Evolutionary conservation across 768 basidiomycete species (phyloP), one percentile per base, ranked within the genome.

Genomic region (Tephrocybe sp.): DNA sequence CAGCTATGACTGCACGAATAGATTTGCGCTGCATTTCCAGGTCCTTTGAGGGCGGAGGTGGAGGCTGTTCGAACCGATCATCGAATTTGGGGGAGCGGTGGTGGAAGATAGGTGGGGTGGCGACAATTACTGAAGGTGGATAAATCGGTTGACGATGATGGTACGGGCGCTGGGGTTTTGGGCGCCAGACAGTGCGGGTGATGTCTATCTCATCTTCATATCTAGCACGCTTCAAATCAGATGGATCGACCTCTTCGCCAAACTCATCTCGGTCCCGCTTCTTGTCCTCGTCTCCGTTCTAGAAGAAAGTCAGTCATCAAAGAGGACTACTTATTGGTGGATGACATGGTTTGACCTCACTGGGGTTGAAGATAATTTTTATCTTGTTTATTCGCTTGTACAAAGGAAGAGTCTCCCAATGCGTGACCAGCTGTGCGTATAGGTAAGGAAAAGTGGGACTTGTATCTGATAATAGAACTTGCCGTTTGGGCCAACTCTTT

Each of bases 381-480:
- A 63, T 63, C 64, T 91, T 90, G 14, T 93, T 90, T 80, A 97
- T 96, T 59, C 92, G 83, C 66, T 87, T 95, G 23, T 81, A 87
- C n/a, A 82, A 65, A 25, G 85, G 84, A 38, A 98, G 75, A 2
- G 76, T 75, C 17, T 80, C 78, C 96, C 96, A 99, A 50, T 88
- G 79, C 11, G 81, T 81, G 7, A 95, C 70, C 3, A 98, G 75
- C 89, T 94, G 56, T 30, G 21, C 17, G 9, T 3, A 8, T 15
- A 14, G 20, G 14, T 30, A 20, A 32, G 23, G 44, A 48, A 18
- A 33, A 33, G 36, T 34, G 47, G 44, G 14, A 10, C 3, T 15
- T 15, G 39, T 40, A 20, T 37, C 54, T 2, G 54, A 33, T 30
- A 21, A 56, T n/a, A 8, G 34, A 30, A 62, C 71, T 43, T 46